Evolutionary conservation across 768 basidiomycete species (phyloP).

Genomic region (Xerocomellus dryophilus): DNA sequence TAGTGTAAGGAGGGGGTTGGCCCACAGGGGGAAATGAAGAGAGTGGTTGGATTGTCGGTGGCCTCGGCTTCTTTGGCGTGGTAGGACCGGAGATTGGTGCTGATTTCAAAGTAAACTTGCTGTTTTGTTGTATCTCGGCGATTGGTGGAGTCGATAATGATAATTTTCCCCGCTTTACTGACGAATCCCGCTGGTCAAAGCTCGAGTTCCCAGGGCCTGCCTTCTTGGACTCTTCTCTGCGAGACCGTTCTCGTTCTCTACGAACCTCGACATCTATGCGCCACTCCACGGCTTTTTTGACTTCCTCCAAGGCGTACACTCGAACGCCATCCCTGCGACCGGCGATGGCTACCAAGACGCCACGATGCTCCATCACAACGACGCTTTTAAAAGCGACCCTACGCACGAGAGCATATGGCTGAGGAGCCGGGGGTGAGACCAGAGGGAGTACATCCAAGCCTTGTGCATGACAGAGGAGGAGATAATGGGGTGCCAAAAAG

Average conservation of each 20-base stretch:
- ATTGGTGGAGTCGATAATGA: slow-evolving; percentile 51
- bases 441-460: slow-evolving; percentile 85
- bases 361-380: slow-evolving; percentile 91
- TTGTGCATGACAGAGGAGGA: slow-evolving; percentile 81
- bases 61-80: slow-evolving; percentile 25
- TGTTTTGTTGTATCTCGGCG: slow-evolving; percentile 22
- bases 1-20: slow-evolving; percentile 65
- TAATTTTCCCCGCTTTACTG: slow-evolving; percentile 48
- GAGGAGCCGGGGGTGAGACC: slow-evolving; percentile 64
- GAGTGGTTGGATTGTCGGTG: slow-evolving; percentile 25
- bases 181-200: slow-evolving; percentile 37
- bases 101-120: slow-evolving; percentile 21
- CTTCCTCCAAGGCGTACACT: slow-evolving; percentile 84
- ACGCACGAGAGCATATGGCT: slow-evolving; percentile 80
- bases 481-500: slow-evolving; percentile 76
- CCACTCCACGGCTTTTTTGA: slow-evolving; percentile 86
- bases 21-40: slow-evolving; percentile 37
- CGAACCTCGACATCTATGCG: slow-evolving; percentile 76
- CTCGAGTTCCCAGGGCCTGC: slow-evolving; percentile 36
- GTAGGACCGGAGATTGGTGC: slow-evolving; percentile 16
- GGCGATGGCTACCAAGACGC: slow-evolving; percentile 86
- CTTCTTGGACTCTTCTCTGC: slow-evolving; percentile 66
- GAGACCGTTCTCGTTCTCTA: slow-evolving; percentile 69
- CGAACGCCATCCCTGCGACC: slow-evolving; percentile 83
- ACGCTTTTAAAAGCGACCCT: slow-evolving; percentile 81